Conservation (phyloP, 176 grass and related monocot genomes). For the Cenchrus fungigraminus region DNA sequence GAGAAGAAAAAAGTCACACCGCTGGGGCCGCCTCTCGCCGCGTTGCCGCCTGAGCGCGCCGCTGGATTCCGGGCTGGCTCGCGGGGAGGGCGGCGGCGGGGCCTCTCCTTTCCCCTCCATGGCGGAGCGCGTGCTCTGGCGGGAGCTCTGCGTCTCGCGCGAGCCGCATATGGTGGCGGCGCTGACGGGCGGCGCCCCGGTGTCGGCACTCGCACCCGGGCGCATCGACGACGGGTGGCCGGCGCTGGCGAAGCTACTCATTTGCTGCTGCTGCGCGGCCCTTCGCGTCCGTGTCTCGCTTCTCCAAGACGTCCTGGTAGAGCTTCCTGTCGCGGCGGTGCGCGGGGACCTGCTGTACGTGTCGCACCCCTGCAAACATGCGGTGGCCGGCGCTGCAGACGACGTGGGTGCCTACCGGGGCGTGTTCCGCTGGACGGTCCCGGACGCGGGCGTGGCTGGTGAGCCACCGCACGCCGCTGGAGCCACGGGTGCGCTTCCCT, state of each 20-base stretch:
- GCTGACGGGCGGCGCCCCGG: slow-evolving; percentile 31
- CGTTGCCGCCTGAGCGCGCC: too few relatives aligned
- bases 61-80: too few relatives aligned
- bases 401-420: slow-evolving; percentile 73
- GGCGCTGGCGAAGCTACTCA: slow-evolving; percentile 68
- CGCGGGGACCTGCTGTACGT: slow-evolving; percentile 77
- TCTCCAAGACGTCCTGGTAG: slow-evolving; percentile 75
- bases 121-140: slow-evolving; percentile 66
- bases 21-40: too few relatives aligned
- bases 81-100: too few relatives aligned
- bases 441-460: slow-evolving; percentile 66
- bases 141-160: slow-evolving; percentile 67
- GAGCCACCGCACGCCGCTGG: slow-evolving; percentile 52
- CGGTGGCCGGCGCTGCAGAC: background rate
- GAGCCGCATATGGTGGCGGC: slow-evolving; percentile 63
- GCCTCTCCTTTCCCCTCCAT: slow-evolving; percentile 12
- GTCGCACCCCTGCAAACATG: slow-evolving; percentile 82
- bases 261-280: slow-evolving; percentile 77
- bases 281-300: slow-evolving; percentile 54
- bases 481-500: slow-evolving; percentile 64
- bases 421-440: slow-evolving; percentile 68
- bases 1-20: too few relatives aligned
- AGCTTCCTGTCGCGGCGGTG: slow-evolving; percentile 70
- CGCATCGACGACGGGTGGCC: slow-evolving; percentile 72
- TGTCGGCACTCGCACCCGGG: background rate